Evolutionary conservation across 1,139 yeast species (phyloP).

Genomic region (Lodderomyces parapsilosis): DNA sequence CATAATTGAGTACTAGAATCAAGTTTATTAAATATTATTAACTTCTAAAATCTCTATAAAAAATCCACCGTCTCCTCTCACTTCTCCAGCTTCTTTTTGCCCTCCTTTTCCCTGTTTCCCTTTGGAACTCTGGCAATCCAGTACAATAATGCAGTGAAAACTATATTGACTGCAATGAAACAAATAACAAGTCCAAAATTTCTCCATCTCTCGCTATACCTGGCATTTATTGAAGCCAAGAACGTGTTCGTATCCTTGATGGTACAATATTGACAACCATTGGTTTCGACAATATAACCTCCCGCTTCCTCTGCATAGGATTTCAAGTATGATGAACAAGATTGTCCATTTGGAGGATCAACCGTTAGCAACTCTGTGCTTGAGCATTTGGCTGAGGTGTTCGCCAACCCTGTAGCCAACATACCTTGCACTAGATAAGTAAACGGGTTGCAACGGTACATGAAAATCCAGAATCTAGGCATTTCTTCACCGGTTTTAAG

Average conservation of each 20-base stretch:
- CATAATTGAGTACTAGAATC: too few relatives aligned
- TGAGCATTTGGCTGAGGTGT: constrained; percentile 25
- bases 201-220: constrained; percentile 48
- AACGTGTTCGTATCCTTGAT: neutral
- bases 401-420: constrained; percentile 37
- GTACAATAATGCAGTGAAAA: constrained; percentile 55
- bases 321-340: constrained; percentile 55
- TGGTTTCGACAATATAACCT: constrained; percentile 35
- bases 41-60: too few relatives aligned
- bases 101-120: constrained; percentile 26
- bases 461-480: constrained; percentile 39
- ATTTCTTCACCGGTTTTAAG: constrained; percentile 23
- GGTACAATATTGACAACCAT: constrained; percentile 51
- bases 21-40: too few relatives aligned
- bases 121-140: constrained; percentile 78
- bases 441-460: constrained; percentile 51
- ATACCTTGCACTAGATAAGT: constrained; percentile 50
- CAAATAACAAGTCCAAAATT: constrained; percentile 25
- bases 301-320: constrained; percentile 46
- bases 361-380: constrained; percentile 24
- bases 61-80: too few relatives aligned
- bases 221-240: too few relatives aligned
- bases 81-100: too few relatives aligned
- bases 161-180: constrained; percentile 42
- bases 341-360: constrained; percentile 43